Percentiles rank a stretch among this genome's conserved stretches.
phyloP scores from a whole-genome alignment of 176 grass and related monocot genomes.

The Puya raimondii region DNA sequence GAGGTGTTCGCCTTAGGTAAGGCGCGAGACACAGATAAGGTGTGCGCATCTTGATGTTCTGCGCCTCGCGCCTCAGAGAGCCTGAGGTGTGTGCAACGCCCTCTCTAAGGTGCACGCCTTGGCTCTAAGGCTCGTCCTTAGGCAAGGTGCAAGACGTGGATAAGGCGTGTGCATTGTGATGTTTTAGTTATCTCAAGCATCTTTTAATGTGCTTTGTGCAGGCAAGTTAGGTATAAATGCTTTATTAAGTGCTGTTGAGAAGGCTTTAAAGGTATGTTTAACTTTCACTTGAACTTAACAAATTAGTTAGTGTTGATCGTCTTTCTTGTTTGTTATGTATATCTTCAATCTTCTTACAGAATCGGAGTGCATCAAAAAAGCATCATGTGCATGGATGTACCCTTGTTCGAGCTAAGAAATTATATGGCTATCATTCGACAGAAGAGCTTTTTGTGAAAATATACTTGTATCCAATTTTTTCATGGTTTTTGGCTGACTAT shows the following conservation, averaged over 20 bases:
- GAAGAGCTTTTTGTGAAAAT: constrained; percentile 92
- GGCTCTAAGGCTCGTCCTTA: no score
- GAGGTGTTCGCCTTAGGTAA: no score
- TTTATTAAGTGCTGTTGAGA: constrained; percentile 80
- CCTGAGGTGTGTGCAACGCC: no score
- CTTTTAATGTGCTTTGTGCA: constrained; percentile 24
- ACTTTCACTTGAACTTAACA: neutral
- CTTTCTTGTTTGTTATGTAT: constrained; percentile 15
- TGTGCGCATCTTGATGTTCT: no score
- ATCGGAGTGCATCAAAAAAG: constrained; percentile 45
- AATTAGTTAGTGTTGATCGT: constrained; percentile 20
- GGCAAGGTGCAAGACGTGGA: no score
- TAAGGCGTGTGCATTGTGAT: neutral
- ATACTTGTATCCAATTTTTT: constrained; percentile 70
- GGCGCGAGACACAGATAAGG: no score
- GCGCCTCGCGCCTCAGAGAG: no score
- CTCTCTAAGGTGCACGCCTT: no score
- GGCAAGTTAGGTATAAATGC: constrained; percentile 53
- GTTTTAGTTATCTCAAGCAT: neutral
- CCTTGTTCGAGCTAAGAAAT: constrained; percentile 85
- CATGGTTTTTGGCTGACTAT: neutral
- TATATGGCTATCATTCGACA: constrained; percentile 72
- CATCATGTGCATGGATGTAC: constrained; percentile 82
- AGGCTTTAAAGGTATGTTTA: constrained; percentile 64
- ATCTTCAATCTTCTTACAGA: constrained; percentile 35